Evolutionary conservation across 208 protist genomes (phyloP).

Genomic region (Naegleria lovaniensis): DNA sequence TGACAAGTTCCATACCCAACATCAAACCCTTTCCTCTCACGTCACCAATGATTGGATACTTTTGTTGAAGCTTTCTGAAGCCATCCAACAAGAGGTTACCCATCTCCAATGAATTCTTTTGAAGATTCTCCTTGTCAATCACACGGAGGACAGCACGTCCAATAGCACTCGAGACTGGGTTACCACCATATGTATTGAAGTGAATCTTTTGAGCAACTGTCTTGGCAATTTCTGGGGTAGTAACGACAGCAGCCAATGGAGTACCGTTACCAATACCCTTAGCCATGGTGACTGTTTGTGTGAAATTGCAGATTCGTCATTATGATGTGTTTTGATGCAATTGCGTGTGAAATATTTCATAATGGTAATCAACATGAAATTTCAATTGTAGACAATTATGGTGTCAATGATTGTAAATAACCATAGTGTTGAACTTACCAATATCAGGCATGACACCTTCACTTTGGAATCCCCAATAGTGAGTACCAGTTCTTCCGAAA

Average conservation of each 20-base stretch:
- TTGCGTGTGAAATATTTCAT: no score
- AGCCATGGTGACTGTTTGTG: conserved; percentile 53
- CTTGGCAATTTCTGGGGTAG: conserved; percentile 51
- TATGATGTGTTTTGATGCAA: neutral
- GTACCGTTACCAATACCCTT: conserved; percentile 63
- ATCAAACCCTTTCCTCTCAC: conserved; percentile 57
- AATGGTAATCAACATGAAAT: no score
- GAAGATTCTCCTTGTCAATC: conserved; percentile 48
- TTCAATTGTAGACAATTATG: no score
- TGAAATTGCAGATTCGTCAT: conserved; percentile 30
- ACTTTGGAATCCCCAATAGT: conserved; percentile 61
- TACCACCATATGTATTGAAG: conserved; percentile 42
- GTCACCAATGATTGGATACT: conserved; percentile 44
- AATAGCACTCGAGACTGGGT: conserved; percentile 53
- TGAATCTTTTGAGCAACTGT: conserved; percentile 35
- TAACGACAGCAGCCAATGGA: conserved; percentile 61
- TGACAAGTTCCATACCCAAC: conserved; percentile 53
- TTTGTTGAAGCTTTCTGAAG: conserved; percentile 40
- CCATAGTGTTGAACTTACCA: no score
- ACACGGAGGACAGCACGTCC: conserved; percentile 55
- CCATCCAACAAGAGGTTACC: conserved; percentile 43
- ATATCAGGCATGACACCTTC: conserved; percentile 34
- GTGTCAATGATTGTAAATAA: no score
- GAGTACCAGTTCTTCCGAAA: conserved; percentile 55
- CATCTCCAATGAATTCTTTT: conserved; percentile 40